These are phyloP conservation scores for Coriaria nepalensis DNA, from an alignment of 306 rosid species.

Conservation along the genomic window DNA sequence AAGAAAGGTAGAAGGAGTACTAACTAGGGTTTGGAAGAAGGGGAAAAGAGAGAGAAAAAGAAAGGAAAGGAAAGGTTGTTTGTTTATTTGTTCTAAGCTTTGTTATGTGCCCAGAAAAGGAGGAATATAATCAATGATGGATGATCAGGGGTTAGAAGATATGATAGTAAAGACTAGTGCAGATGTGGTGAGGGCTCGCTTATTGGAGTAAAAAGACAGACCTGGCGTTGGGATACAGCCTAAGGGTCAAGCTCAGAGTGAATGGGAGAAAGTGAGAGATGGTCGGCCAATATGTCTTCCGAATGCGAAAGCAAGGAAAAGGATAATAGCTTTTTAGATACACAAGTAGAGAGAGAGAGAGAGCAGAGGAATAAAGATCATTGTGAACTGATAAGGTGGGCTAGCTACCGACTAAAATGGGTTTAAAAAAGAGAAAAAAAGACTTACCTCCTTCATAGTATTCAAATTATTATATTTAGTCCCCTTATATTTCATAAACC, in stretches of 20 bases:
- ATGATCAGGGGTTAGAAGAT: slow-evolving; percentile 16
- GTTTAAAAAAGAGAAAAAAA: no score
- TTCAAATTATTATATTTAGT: no score
- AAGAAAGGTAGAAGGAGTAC: not conserved
- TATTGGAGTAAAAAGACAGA: slow-evolving; percentile 39
- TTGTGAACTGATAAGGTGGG: not conserved
- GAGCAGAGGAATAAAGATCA: slow-evolving; percentile 2
- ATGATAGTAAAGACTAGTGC: slow-evolving; percentile 24
- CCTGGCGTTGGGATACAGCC: slow-evolving; percentile 53
- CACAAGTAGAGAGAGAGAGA: not conserved
- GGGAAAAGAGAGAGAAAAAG: slow-evolving; percentile 1
- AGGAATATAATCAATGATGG: no score
- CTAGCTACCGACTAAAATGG: not conserved
- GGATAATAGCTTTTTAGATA: slow-evolving; percentile 5
- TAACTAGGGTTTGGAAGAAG: slow-evolving; percentile 47
- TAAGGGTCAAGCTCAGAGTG: slow-evolving; percentile 83
- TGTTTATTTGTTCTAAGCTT: slow-evolving; percentile 20
- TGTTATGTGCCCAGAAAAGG: not conserved
- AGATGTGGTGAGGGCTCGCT: slow-evolving; percentile 49
- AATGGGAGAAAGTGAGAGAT: slow-evolving; percentile 20
- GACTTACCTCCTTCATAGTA: no score
- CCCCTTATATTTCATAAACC: no score
- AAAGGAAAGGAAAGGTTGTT: slow-evolving; percentile 20
- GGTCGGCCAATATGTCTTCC: slow-evolving; percentile 17
- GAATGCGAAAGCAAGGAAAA: slow-evolving; percentile 40